These are phyloP conservation scores for Cadophora luteo-olivacea DNA, from an alignment of 2,329 filamentous ascomycete genomes.

Conservation along the genomic window DNA sequence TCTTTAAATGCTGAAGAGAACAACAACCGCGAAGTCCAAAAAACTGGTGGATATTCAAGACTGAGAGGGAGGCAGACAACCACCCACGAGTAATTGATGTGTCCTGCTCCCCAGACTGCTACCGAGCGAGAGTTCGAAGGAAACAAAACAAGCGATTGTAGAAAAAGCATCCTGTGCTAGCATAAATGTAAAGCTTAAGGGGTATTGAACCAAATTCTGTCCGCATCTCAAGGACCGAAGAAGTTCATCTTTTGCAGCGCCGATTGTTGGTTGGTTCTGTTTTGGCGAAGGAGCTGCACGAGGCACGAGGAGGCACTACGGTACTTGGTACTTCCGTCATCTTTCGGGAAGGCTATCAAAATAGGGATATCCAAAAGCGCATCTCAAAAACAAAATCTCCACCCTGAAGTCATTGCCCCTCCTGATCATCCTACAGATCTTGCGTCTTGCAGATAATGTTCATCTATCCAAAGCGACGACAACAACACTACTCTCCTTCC, in stretches of 20 bases:
- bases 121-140: neutral
- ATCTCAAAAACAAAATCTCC: neutral
- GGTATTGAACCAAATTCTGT: neutral
- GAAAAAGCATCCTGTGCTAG: neutral
- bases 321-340: slow-evolving; percentile 13
- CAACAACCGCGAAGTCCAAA: neutral
- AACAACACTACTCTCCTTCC: neutral
- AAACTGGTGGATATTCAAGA: neutral
- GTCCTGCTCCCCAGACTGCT: neutral
- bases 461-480: slow-evolving; percentile 1
- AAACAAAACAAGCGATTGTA: neutral
- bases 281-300: neutral
- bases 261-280: neutral
- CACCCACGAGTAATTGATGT: neutral
- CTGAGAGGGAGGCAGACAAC: neutral
- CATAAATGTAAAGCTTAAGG: neutral
- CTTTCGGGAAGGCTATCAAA: slow-evolving; percentile 11
- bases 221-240: neutral
- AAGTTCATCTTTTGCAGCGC: neutral
- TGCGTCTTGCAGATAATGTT: neutral
- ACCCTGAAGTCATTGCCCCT: slow-evolving; percentile 1
- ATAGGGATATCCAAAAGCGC: neutral
- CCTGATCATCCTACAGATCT: slow-evolving; percentile 1
- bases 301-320: neutral
- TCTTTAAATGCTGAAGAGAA: neutral